Evolutionary conservation across 2,329 filamentous ascomycete genomes (phyloP), one percentile per base, ranked within the genome.

Genomic region (Phyllachora maydis): DNA sequence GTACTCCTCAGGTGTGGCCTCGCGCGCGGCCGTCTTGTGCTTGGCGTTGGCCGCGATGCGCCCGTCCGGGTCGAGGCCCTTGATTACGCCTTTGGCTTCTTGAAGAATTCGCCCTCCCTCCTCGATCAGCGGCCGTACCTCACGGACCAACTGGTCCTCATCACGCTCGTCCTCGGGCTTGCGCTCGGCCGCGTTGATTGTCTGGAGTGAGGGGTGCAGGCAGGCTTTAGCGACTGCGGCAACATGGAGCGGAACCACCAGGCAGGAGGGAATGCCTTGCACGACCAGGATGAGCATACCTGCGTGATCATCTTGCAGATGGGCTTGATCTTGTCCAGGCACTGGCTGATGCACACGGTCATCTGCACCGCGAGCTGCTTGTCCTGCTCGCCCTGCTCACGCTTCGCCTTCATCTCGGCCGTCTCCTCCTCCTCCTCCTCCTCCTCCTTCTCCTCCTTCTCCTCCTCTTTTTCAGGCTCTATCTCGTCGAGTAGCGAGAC

Each of bases 71-170:
- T 93, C 83, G 24, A 92, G 67, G 5, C 76, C 81, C 16, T 82
- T 78, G 37, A 92, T 79, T 6, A 74, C 60, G 24, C 82, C 81
- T 41, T 92, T 88, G 47, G 75, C 73, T 47, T 92, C 83, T 36
- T 73, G 71, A 9, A 93, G 60, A 40, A 90, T 81, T 34, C 68
- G 70, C 25, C 69, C 65, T 22, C 72, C 82, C 46, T 92, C 76
- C 45, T 92, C 82, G 39, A 93, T 79, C 9, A 92, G 60, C 1
- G 83, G 83, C 47, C 74, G 78, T 37, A 92, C 79, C 28, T 82
- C 64, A 43, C 77, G 68, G 39, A 93, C 82, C 4, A 92, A 66
- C 35, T 77, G 65, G 40, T 93, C 79, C 44, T 93, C 83, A 39
- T 93, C 81, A 13, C 85, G 70, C 36, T 92, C 81, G 4, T 90